A percentile compares a stretch with the other conserved stretches of the same genome.
phyloP scores from a whole-genome alignment of 2,329 filamentous ascomycete genomes.

The Penicillium sp. region DNA sequence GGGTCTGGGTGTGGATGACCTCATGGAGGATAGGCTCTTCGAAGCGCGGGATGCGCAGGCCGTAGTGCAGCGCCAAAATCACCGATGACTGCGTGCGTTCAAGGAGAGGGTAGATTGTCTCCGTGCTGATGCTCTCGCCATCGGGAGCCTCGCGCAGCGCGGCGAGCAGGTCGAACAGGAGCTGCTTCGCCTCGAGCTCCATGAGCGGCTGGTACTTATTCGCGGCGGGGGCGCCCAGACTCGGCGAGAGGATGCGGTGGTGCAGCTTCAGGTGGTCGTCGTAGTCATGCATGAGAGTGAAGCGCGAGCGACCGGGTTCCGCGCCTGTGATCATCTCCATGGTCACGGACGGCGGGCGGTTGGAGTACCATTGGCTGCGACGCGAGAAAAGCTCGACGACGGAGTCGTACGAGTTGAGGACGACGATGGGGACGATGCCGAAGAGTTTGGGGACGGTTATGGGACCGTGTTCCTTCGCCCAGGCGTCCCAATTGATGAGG shows the following conservation, averaged over 20 bases:
- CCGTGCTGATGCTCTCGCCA: conserved; percentile 19
- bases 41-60: conserved; percentile 50
- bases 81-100: conserved; percentile 59
- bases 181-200: conserved; percentile 54
- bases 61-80: conserved; percentile 59
- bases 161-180: conserved; percentile 50
- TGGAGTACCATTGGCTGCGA: conserved; percentile 47
- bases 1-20: conserved; percentile 52
- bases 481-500: conserved; percentile 39
- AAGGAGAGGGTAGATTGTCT: conserved; percentile 53
- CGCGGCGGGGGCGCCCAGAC: conserved; percentile 54
- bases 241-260: conserved; percentile 52
- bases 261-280: conserved; percentile 56
- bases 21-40: conserved; percentile 54
- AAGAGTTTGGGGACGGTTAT: conserved; percentile 35
- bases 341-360: conserved; percentile 43
- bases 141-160: conserved; percentile 14
- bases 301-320: conserved; percentile 26
- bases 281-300: conserved; percentile 55
- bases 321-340: conserved; percentile 45
- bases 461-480: conserved; percentile 42
- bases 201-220: conserved; percentile 56
- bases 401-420: conserved; percentile 42
- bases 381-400: conserved; percentile 49
- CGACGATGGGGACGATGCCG: conserved; percentile 44